phyloP scores from a whole-genome alignment of 2,329 filamentous ascomycete genomes.

The Thermoascus crustaceus region DNA sequence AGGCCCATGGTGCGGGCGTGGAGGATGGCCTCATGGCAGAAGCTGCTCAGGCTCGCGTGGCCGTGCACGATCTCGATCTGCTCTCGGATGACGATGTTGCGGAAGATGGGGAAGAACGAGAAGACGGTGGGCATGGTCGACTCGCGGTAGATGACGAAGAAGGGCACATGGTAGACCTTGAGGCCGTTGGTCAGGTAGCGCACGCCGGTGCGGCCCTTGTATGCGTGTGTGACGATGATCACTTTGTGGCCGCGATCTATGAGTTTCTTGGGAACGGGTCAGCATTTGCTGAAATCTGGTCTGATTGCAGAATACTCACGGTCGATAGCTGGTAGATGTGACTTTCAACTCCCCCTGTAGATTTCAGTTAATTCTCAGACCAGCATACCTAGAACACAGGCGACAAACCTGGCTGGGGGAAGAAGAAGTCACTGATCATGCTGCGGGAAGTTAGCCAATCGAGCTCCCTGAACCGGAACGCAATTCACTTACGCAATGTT shows the following conservation, averaged over 20 bases:
- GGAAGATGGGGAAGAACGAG: conserved; percentile 96
- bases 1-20: conserved; percentile 95
- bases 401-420: conserved; percentile 69
- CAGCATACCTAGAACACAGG: background rate
- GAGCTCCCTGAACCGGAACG: background rate
- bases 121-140: conserved; percentile 94
- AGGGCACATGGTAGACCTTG: conserved; percentile 97
- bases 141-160: conserved; percentile 89
- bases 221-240: conserved; percentile 93
- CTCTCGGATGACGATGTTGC: conserved; percentile 91
- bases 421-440: conserved; percentile 99
- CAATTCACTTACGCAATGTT: conserved; percentile 54
- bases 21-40: conserved; percentile 90
- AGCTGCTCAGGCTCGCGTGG: conserved; percentile 85
- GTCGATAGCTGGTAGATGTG: conserved; percentile 97
- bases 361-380: conserved; percentile 9
- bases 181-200: conserved; percentile 95
- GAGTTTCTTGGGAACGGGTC: conserved; percentile 55
- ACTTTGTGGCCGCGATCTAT: conserved; percentile 97
- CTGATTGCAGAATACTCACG: conserved; percentile 30
- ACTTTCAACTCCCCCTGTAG: conserved; percentile 74
- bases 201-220: conserved; percentile 81
- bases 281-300: conserved; percentile 3
- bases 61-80: conserved; percentile 95
- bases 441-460: conserved; percentile 31